Base-by-base conservation (phyloP, 2,329 filamentous ascomycete species). In the Allantophomopsis cytisporea region DNA sequence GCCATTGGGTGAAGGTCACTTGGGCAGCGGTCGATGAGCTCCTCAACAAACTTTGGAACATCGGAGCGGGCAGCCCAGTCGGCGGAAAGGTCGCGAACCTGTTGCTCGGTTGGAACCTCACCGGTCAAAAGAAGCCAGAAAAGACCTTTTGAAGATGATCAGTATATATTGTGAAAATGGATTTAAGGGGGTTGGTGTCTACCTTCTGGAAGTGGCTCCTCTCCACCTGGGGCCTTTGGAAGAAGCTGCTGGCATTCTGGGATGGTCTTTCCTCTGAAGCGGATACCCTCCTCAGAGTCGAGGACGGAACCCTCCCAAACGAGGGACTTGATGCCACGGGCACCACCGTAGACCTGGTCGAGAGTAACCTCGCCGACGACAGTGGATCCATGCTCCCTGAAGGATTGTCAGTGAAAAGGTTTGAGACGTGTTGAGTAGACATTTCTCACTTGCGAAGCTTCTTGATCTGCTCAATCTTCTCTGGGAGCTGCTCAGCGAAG, bases 91-190 rank as follows among this genome's bases (percentile, higher is more conserved):
- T 93, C 88, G 63, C 88, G 88, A 58, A 96, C 91, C 74, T 98
- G 91, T 73, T 95, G 85, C 75, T 96, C 91, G 51, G 80, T 83
- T 54, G 91, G 91, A 52, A 98, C 85, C 76, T 98, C 91, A 54
- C 91, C 91, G 49, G 91, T 98, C 65, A 98, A 67, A 61, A 98
- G 85, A 54, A 98, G 83, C 91, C 91, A 98, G 83, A 98, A 98
- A 62, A 98, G 87, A 76, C 89, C 80, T 81, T 49, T 35, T 15
- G 7, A 38, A 5, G 41, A 42, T 20, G 11, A 6, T 28, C 10
- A 28, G 23, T 28, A 28, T 8, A 28, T 28, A 28, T 28, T 8
- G 8, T 28, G 7, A 12, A 28, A 12, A 21, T 21, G 8, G 11
- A 28, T 21, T 21, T 28, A 28, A 8, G 7, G 23, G 23, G 23